phyloP scores from a whole-genome alignment of 1,284 basidiomycete species.

The Puccinia triticina region DNA sequence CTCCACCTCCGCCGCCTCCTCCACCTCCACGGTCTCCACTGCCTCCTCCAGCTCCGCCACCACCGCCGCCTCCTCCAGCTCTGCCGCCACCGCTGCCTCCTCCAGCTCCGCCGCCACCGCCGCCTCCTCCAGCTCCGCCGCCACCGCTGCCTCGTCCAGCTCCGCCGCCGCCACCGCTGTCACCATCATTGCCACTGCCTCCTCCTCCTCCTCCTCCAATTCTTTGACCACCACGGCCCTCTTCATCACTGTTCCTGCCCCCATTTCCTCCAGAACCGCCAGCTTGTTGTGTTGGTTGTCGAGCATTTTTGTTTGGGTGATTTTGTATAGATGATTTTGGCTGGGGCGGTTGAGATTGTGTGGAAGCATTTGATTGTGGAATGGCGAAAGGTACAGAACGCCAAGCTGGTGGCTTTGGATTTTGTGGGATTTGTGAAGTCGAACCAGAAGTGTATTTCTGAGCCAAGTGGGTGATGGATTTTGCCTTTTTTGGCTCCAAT shows the following conservation, averaged over 20 bases:
- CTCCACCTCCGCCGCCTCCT: too few relatives aligned
- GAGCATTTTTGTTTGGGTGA: not conserved
- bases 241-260: not conserved
- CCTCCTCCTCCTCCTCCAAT: not conserved
- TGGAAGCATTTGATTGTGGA: not conserved
- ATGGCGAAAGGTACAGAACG: not conserved
- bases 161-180: not conserved
- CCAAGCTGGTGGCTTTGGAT: not conserved
- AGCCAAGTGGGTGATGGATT: too few relatives aligned
- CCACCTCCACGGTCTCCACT: too few relatives aligned
- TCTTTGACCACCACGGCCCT: not conserved
- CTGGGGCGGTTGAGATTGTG: not conserved
- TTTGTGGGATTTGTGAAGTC: not conserved
- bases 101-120: too few relatives aligned
- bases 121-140: too few relatives aligned
- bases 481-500: not conserved
- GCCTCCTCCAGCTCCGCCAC: too few relatives aligned
- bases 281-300: too few relatives aligned
- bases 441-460: not conserved
- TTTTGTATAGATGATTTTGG: not conserved
- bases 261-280: not conserved
- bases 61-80: too few relatives aligned
- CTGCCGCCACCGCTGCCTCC: too few relatives aligned
- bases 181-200: not conserved
- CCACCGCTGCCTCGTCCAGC: not conserved